Evolutionary conservation across 2,329 filamentous ascomycete genomes (phyloP).

Genomic region (Trematosphaeria pertusa): DNA sequence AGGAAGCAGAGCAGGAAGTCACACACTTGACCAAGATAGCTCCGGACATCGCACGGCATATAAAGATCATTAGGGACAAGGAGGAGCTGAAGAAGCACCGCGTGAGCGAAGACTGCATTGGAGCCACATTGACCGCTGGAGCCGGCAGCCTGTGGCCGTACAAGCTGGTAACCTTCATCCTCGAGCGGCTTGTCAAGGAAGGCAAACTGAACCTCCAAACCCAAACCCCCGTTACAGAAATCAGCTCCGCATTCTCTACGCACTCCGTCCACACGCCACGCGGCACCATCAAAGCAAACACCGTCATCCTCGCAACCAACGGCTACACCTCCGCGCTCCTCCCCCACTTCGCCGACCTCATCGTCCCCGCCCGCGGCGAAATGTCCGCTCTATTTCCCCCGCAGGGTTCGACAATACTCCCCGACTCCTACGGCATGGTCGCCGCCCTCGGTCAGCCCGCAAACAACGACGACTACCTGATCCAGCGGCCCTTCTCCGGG

Average conservation of each 20-base stretch:
- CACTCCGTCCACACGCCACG: conserved; percentile 74
- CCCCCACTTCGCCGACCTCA: conserved; percentile 71
- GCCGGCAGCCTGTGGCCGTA: conserved; percentile 83
- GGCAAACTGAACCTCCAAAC: conserved; percentile 75
- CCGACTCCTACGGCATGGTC: conserved; percentile 70
- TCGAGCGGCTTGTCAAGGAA: conserved; percentile 64
- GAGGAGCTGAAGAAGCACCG: conserved; percentile 60
- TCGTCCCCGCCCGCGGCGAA: conserved; percentile 79
- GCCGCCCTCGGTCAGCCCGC: conserved; percentile 55
- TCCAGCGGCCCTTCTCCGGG: conserved; percentile 66
- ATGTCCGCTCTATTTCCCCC: conserved; percentile 72
- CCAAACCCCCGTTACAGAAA: conserved; percentile 66
- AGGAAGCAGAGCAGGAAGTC: conserved; percentile 60
- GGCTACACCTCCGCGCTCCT: conserved; percentile 81
- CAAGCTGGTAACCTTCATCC: conserved; percentile 76
- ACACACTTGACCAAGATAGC: conserved; percentile 57
- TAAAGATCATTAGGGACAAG: conserved; percentile 50
- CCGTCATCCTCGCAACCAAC: conserved; percentile 81
- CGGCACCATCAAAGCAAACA: conserved; percentile 67
- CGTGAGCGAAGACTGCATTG: conserved; percentile 56
- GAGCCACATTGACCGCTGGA: conserved; percentile 68
- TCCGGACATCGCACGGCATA: conserved; percentile 62
- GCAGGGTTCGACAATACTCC: conserved; percentile 51
- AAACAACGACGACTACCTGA: conserved; percentile 73
- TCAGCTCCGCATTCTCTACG: conserved; percentile 30